Evolutionary conservation across 495 filamentous ascomycete genomes (phyloP).

Genomic region (Cercophora samala): DNA sequence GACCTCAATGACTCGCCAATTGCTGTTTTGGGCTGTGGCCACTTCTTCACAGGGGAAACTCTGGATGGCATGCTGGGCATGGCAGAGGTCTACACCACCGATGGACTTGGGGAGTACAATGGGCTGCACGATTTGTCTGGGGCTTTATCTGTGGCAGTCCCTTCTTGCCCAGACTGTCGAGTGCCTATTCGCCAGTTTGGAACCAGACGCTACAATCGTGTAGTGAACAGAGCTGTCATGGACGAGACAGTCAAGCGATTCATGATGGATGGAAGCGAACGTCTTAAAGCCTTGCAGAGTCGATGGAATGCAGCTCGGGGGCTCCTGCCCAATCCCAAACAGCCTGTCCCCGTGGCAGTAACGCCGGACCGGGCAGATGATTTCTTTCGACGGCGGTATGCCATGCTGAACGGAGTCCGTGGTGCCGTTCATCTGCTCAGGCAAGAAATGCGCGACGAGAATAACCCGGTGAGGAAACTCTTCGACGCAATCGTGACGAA

Average conservation of each 20-base stretch:
- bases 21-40: slow-evolving; percentile 62
- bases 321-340: neutral
- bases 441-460: slow-evolving; percentile 11
- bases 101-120: slow-evolving; percentile 38
- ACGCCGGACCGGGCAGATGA: too few relatives aligned
- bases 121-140: slow-evolving; percentile 25
- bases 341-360: too few relatives aligned
- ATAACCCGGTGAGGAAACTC: slow-evolving; percentile 21
- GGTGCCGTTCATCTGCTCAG: neutral
- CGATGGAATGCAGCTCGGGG: neutral
- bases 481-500: slow-evolving; percentile 15
- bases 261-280: slow-evolving; percentile 17
- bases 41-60: slow-evolving; percentile 58
- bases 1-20: slow-evolving; percentile 21
- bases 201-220: slow-evolving; percentile 32
- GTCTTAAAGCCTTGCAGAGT: slow-evolving; percentile 21
- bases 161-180: slow-evolving; percentile 29
- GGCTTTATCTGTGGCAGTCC: slow-evolving; percentile 17
- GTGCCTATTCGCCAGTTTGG: slow-evolving; percentile 28
- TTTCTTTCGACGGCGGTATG: too few relatives aligned
- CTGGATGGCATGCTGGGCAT: slow-evolving; percentile 69
- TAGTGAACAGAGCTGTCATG: slow-evolving; percentile 33
- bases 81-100: slow-evolving; percentile 53
- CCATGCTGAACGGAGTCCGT: neutral
- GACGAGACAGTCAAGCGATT: slow-evolving; percentile 35